Percentiles rank a stretch among this genome's conserved stretches.
Evolutionary conservation across 2,329 filamentous ascomycete genomes (phyloP).

Genomic region (Escovopsis sp.): DNA sequence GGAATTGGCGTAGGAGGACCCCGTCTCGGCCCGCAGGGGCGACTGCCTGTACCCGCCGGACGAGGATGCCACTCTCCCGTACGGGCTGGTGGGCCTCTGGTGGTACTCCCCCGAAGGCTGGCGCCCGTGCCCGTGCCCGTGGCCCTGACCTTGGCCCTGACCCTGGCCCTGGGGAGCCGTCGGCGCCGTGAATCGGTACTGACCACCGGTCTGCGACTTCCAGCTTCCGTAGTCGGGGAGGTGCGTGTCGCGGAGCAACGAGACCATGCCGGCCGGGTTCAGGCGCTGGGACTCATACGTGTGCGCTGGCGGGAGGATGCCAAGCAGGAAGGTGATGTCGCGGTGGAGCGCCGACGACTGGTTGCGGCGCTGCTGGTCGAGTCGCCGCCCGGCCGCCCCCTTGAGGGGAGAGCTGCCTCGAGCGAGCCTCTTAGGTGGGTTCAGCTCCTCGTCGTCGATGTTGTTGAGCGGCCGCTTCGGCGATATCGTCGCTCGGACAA

Average conservation of each 20-base stretch:
- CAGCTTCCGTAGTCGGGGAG: slow-evolving; percentile 46
- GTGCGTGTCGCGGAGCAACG: slow-evolving; percentile 51
- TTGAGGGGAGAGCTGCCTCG: slow-evolving; percentile 90
- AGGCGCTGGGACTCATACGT: slow-evolving; percentile 59
- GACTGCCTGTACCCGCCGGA: slow-evolving; percentile 34
- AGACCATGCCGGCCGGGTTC: slow-evolving; percentile 54
- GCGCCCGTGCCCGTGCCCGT: slow-evolving; percentile 17
- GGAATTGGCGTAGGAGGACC: slow-evolving; percentile 11
- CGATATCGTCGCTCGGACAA: slow-evolving; percentile 32
- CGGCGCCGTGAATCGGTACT: slow-evolving; percentile 19
- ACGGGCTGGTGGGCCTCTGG: slow-evolving; percentile 32
- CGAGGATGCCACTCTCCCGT: slow-evolving; percentile 24
- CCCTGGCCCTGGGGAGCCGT: too few relatives aligned
- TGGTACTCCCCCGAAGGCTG: slow-evolving; percentile 30
- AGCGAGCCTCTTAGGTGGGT: slow-evolving; percentile 70
- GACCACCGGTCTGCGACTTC: slow-evolving; percentile 28
- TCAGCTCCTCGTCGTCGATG: slow-evolving; percentile 55
- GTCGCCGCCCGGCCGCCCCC: slow-evolving; percentile 68
- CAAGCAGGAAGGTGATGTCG: slow-evolving; percentile 47
- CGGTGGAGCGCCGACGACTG: slow-evolving; percentile 57
- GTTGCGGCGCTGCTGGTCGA: slow-evolving; percentile 60
- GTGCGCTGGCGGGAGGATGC: slow-evolving; percentile 58
- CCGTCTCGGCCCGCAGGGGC: slow-evolving; percentile 32
- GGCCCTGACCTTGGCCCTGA: too few relatives aligned
- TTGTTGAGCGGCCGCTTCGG: slow-evolving; percentile 47